Base-by-base conservation (phyloP, 1,139 yeast genomes). In the Yamadazyma epiphylla region DNA sequence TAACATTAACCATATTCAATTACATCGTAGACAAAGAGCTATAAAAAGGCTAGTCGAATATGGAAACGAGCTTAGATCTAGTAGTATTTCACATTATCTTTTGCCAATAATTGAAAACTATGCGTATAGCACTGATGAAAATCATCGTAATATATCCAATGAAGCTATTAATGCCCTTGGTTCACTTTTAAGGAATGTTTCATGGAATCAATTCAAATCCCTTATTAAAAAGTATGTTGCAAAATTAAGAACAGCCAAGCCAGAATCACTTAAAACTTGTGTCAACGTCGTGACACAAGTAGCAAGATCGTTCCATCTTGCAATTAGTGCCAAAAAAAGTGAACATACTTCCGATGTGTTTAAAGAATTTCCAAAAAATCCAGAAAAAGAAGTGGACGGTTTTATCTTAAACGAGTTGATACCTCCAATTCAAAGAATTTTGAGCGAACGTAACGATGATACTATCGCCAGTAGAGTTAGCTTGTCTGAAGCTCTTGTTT, bases 41-140 rank as follows among this genome's bases (percentile, higher is more conserved):
- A 68, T 91, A 15, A 71, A 77, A 44, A 71, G 85, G 36, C 60
- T 87, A 20, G 48, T 53, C 5, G 64, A 54, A 7, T 35, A 42
- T 24, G 49, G 61, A 31, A 64, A 68, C 16, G 64, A 64, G 6
- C 55, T 89, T 10, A 57, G 71, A 3, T 77, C 76, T 23, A 61
- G 67, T 24, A 80, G 79, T 42, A 77, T 89, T 33, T 72, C 95
- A 0, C 94, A 86, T 47, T 88, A 82, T 50, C 52, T 94, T 31
- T 59, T 94, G 35, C 97, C 98, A 3, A 73, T 89, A 38, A 68
- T 88, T 41, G 98, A 91, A 58, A 80, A 77, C 39, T 87, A 80
- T 56, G 82, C 80, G 1, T 66, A 68, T 37, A 65, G 77, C 52
- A 63, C 64, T 20, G 80, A 74, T 25, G 85, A 77, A 17, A 87